phyloP scores from a whole-genome alignment of 345 rosid genomes.

The Populus deltoides region DNA sequence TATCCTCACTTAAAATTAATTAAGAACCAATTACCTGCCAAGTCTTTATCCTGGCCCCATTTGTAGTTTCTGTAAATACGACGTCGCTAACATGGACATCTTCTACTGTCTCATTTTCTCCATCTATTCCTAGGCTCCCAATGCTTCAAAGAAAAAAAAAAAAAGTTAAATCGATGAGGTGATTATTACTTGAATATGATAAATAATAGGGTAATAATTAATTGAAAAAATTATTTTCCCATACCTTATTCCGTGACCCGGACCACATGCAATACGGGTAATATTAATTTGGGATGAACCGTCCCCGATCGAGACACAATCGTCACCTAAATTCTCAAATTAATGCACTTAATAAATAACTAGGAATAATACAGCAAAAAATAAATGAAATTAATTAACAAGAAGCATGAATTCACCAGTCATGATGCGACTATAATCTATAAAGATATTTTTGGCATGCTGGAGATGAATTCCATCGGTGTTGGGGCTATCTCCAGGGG shows the following conservation, averaged over 20 bases:
- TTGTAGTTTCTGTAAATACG: constrained; percentile 29
- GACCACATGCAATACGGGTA: constrained; percentile 40
- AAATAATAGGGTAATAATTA: not conserved
- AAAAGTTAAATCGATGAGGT: not conserved
- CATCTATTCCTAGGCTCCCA: constrained; percentile 46
- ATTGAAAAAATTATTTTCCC: not conserved
- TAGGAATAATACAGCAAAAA: not conserved
- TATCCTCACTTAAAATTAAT: too few species aligned
- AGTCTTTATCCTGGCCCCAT: constrained; percentile 55
- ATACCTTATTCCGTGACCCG: constrained; percentile 62
- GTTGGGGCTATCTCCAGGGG: constrained; percentile 48
- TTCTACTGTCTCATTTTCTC: constrained; percentile 32
- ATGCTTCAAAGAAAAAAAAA: constrained; percentile 19
- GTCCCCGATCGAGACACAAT: constrained; percentile 50
- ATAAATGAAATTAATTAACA: not conserved
- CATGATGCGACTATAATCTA: constrained; percentile 20
- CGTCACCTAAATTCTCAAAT: constrained; percentile 39
- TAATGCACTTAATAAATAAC: not conserved
- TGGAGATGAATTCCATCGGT: constrained; percentile 61
- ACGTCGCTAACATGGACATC: constrained; percentile 27
- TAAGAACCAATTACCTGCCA: constrained; percentile 37
- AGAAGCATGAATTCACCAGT: constrained; percentile 26
- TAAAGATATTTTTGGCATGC: constrained; percentile 22
- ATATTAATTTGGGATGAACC: constrained; percentile 35
- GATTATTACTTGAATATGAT: not conserved